phyloP scores from a whole-genome alignment of 2,329 filamentous ascomycete species.

The Blastomyces silverae region DNA sequence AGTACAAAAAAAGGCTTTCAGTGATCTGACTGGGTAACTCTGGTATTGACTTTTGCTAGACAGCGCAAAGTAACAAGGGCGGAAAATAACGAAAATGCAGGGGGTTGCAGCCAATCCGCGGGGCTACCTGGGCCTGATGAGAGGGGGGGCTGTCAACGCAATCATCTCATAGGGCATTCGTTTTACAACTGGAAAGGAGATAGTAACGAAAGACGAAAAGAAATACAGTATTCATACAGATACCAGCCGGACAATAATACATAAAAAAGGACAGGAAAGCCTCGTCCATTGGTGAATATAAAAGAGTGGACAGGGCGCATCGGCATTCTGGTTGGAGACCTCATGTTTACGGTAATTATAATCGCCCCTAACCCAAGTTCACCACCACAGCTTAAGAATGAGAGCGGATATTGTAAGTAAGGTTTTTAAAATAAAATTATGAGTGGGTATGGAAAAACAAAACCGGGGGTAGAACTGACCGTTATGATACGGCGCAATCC shows the following conservation, averaged over 20 bases:
- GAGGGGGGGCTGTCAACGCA: not conserved
- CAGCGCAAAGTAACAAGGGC: not conserved
- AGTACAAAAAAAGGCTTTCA: not conserved
- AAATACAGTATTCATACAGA: not conserved
- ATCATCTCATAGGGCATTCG: not conserved
- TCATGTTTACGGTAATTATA: not conserved
- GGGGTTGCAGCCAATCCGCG: not conserved
- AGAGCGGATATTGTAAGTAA: not conserved
- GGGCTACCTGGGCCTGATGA: not conserved
- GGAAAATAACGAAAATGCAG: constrained; percentile 4
- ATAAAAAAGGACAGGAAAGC: not conserved
- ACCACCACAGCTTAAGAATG: not conserved
- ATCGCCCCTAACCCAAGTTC: not conserved
- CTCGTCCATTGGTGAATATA: constrained; percentile 3
- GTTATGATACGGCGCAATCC: not conserved
- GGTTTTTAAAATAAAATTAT: not conserved
- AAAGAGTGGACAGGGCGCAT: constrained; percentile 4
- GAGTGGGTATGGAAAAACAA: not conserved
- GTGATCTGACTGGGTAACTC: not conserved
- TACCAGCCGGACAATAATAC: not conserved
- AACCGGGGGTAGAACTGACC: not conserved
- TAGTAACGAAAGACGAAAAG: constrained; percentile 1
- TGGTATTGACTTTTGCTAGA: constrained; percentile 4
- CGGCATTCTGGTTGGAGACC: constrained; percentile 10
- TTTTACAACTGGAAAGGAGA: not conserved